phyloP scores from a whole-genome alignment of 306 rosid genomes.

The Ceratonia siliqua region DNA sequence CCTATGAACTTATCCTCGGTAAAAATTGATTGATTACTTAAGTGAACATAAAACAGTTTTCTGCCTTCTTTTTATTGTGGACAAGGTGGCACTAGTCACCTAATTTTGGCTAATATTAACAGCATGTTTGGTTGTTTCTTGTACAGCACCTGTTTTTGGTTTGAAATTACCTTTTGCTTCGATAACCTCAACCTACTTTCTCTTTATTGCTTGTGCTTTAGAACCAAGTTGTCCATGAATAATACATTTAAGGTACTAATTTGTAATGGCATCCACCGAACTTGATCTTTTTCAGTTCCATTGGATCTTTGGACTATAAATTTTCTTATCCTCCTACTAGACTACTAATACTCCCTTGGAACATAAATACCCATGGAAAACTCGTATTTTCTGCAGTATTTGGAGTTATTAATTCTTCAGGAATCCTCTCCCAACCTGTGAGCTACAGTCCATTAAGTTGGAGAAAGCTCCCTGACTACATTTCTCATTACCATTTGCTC shows the following conservation, averaged over 20 bases:
- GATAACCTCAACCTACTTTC: not conserved
- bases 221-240: conserved; percentile 21
- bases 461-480: conserved; percentile 28
- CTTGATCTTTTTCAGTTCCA: not conserved
- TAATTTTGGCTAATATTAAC: conserved; percentile 1
- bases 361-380: conserved; percentile 13
- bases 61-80: not conserved
- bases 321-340: conserved; percentile 13
- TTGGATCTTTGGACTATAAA: conserved; percentile 7
- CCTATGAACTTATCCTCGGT: conserved; percentile 20
- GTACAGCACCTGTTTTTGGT: not conserved
- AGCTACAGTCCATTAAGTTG: conserved; percentile 31
- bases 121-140: not conserved
- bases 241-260: not conserved
- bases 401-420: conserved; percentile 29
- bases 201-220: conserved; percentile 13
- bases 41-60: not conserved
- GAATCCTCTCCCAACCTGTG: conserved; percentile 29
- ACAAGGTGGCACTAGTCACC: conserved; percentile 12
- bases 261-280: not conserved
- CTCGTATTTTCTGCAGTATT: conserved; percentile 22
- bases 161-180: conserved; percentile 1
- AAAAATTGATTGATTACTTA: too few species aligned
- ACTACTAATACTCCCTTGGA: not conserved
- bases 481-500: conserved; percentile 8